Base-by-base conservation (phyloP, 164 flowering plant species). In the Paratinospora sagittata region DNA sequence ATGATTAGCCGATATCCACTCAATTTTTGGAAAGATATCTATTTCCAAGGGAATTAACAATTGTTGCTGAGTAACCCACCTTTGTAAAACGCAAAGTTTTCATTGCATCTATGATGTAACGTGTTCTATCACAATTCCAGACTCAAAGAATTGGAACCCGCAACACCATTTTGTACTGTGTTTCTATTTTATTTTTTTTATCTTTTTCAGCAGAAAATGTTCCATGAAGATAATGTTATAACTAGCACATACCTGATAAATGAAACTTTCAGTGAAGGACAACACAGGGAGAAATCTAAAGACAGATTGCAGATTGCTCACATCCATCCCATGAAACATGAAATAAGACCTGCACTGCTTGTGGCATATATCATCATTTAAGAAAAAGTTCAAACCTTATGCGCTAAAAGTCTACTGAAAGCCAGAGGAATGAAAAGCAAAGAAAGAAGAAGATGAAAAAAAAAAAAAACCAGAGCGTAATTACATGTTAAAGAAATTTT, bases 311-410 rank as follows among this genome's bases (percentile, higher is more conserved):
- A 97, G 92, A 27, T 64, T 77, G 77, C 73, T 84, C 39, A 76
- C 87, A 79, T 95, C 97, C 87, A 95, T 80, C 39, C 80, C 89
- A 76, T 95, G 99, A 78, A 95, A 95, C 96, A 95, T 87, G 72
- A 92, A 91, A 75, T 95, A 95, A 45, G 97, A 92, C 79, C 98
- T 92, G 87, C 91, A 90, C 98, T 95, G 91, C 72, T n/a, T n/a
- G n/a, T n/a, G n/a, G n/a, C n/a, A n/a, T n/a, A n/a, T n/a, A n/a
- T n/a, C n/a, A n/a, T n/a, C n/a, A n/a, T n/a, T n/a, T n/a, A n/a
- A n/a, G n/a, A n/a, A n/a, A n/a, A n/a, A n/a, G n/a, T n/a, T n/a
- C n/a, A n/a, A n/a, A n/a, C n/a, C n/a, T n/a, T n/a, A n/a, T n/a
- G n/a, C n/a, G n/a, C n/a, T n/a, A n/a, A n/a, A n/a, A n/a, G n/a